A percentile compares a stretch with the other conserved stretches of the same genome.
Evolutionary conservation across 176 grass and related monocot genomes (phyloP).

Genomic region (Zea luxurians): DNA sequence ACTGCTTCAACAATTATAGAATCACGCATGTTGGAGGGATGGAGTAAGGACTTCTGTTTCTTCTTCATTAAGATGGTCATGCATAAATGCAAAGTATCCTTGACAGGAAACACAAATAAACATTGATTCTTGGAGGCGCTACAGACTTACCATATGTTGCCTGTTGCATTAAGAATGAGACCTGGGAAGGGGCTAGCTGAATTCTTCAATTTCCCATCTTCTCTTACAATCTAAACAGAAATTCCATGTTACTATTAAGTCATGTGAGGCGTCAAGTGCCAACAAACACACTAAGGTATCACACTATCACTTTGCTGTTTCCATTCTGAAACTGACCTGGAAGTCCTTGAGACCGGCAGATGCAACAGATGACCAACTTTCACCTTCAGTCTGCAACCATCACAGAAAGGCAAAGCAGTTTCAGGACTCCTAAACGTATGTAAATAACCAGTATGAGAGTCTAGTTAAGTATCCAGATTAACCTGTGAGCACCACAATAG

Average conservation of each 20-base stretch:
- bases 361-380: constrained; percentile 70
- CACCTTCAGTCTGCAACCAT: constrained; percentile 52
- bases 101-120: constrained; percentile 13
- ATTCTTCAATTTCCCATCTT: constrained; percentile 65
- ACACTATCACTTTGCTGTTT: constrained; percentile 2
- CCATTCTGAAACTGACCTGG: constrained; percentile 61
- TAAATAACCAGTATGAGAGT: not conserved
- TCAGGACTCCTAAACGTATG: not conserved
- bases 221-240: constrained; percentile 57
- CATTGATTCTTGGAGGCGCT: constrained; percentile 13
- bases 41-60: not conserved
- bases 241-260: constrained; percentile 9
- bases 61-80: not conserved
- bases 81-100: not conserved
- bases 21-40: not conserved
- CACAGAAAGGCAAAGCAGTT: constrained; percentile 12
- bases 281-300: constrained; percentile 18
- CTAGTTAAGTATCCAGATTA: constrained; percentile 8
- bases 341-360: constrained; percentile 70
- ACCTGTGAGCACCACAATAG: constrained; percentile 87
- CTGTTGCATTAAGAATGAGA: constrained; percentile 56
- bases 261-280: not conserved
- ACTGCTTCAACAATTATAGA: not conserved
- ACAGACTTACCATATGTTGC: constrained; percentile 62
- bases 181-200: constrained; percentile 55